Evolutionary conservation across 225 moss, liverwort and hornwort species (phyloP).

Genomic region (Anthoceros angustus): DNA sequence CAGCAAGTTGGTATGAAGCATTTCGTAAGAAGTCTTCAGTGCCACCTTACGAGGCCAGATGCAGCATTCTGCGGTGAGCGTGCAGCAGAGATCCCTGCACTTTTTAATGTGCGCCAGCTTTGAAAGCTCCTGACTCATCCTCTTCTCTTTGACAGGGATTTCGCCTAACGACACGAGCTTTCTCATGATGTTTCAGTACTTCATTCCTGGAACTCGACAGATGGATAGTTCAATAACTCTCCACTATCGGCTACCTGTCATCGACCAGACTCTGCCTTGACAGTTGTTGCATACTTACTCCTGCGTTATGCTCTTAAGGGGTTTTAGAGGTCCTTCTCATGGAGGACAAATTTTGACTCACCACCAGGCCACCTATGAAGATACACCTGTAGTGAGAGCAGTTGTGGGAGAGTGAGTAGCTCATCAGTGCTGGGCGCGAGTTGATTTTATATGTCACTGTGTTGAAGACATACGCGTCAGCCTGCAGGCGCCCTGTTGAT

Average conservation of each 20-base stretch:
- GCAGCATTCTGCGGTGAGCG: conserved; percentile 74
- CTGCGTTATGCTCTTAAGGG: too few species aligned
- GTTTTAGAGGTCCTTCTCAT: too few species aligned
- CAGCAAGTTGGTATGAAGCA: conserved; percentile 85
- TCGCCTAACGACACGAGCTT: conserved; percentile 67
- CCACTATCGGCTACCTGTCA: conserved; percentile 76
- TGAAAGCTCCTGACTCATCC: background rate
- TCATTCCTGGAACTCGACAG: conserved; percentile 77
- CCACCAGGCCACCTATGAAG: too few species aligned
- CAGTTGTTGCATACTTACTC: too few species aligned
- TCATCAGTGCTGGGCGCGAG: too few species aligned
- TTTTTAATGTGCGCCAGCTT: background rate
- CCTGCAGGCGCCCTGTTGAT: too few species aligned
- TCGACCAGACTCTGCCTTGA: conserved; percentile 28
- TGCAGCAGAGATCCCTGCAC: background rate
- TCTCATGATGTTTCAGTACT: conserved; percentile 95
- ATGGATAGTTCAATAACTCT: conserved; percentile 84
- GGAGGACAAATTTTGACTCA: too few species aligned
- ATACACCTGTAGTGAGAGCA: too few species aligned
- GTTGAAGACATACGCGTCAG: too few species aligned
- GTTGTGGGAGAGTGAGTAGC: too few species aligned
- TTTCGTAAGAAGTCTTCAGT: conserved; percentile 82
- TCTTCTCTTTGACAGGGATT: conserved; percentile 40
- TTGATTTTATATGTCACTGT: too few species aligned
- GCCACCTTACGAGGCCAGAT: conserved; percentile 83